Base-by-base conservation (phyloP, 495 filamentous ascomycete species). In the Daldinia grandis region DNA sequence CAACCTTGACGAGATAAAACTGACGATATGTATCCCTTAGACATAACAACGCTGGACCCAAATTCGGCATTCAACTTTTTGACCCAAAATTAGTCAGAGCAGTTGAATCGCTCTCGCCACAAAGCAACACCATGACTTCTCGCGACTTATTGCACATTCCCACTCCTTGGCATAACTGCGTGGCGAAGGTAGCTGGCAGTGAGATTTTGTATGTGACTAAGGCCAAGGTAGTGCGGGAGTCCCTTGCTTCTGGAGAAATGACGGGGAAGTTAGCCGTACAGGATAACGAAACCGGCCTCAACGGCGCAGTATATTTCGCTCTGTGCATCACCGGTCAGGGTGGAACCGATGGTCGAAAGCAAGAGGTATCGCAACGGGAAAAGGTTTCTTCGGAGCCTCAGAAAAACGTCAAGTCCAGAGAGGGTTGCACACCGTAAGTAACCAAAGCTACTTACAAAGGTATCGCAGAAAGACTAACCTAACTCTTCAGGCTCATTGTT, bases 401-500 rank as follows among this genome's bases (percentile, higher is more conserved):
- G 31, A 54, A 63, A 27, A 19, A 8, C 4, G 27, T 42, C 14
- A 24, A 42, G 31, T 33, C 62, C 1, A 60, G n/a, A 24, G 50
- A 38, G 24, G 35, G 19, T 12, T 21, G 55, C 33, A 30, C 57
- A 49, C 63, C 63, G 68, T 71, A 19, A 54, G 68, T 71, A n/a
- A 37, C 19, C 15, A 1, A 53, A 54, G 25, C 17, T 53, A 28
- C 28, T 10, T 44, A 2, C 38, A 10, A 62, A 47, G 17, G 8
- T 50, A 14, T 50, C 8, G 15, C 8, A 21, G 61, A 38, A 38
- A 25, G 33, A 57, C 60, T 82, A 72, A 64, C 82, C 61, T 66
- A 82, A 84, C 0, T 76, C 78, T 50, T 80, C 81, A 51, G 88
- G 62, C 0, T 84, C 75, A 59, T 83, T 83, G 27, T 83, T 75